Evolutionary conservation across 768 basidiomycete species (phyloP).

Genomic region (Rhodotorula diobovata): DNA sequence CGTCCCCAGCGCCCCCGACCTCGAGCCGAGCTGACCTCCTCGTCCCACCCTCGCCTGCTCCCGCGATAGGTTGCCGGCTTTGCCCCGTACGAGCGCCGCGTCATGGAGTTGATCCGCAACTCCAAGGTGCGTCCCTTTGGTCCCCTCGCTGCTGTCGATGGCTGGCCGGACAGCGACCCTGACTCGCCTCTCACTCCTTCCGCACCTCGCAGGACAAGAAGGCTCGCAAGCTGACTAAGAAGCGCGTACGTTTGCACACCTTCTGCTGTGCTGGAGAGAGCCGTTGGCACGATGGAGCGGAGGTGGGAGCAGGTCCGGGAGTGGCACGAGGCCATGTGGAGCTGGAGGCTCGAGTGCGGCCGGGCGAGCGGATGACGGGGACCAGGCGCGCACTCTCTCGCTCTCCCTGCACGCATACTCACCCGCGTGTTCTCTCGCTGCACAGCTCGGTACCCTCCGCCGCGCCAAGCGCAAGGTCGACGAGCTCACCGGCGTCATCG

Average conservation of each 20-base stretch:
- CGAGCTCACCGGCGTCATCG: conserved; percentile 82
- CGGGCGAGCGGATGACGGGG: neutral
- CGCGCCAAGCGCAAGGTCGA: conserved; percentile 99
- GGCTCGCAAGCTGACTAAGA: conserved; percentile 98
- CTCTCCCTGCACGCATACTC: neutral
- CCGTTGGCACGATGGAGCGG: too few species aligned
- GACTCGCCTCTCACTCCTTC: neutral
- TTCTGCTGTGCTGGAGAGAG: neutral
- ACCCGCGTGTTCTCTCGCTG: conserved; percentile 44
- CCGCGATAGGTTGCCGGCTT: conserved; percentile 54
- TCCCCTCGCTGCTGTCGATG: neutral
- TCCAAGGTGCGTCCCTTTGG: conserved; percentile 21
- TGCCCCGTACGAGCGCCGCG: conserved; percentile 74
- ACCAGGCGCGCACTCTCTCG: neutral
- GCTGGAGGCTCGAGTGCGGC: too few species aligned
- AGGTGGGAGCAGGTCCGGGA: neutral
- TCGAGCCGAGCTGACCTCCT: neutral
- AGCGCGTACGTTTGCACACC: conserved; percentile 60
- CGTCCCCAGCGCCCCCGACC: too few species aligned
- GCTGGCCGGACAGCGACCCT: neutral
- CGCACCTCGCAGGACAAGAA: conserved; percentile 76
- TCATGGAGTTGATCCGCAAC: conserved; percentile 68
- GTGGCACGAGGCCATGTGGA: neutral
- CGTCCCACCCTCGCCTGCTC: too few species aligned
- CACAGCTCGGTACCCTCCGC: conserved; percentile 83